phyloP scores from a whole-genome alignment of 2,329 filamentous ascomycete genomes.

The Aureobasidium subglaciale region DNA sequence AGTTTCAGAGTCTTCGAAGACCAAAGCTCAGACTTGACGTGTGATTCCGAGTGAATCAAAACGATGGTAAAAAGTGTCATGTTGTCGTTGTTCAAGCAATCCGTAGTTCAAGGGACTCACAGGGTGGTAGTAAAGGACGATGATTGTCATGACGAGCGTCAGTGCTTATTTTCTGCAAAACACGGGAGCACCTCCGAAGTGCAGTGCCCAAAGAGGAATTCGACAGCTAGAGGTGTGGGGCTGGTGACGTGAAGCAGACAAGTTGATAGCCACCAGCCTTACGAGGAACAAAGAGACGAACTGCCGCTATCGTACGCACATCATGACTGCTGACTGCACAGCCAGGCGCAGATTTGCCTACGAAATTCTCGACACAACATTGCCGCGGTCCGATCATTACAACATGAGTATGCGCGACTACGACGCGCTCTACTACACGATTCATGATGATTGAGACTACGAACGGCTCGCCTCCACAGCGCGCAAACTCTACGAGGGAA shows the following conservation, averaged over 20 bases:
- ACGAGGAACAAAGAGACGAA: neutral
- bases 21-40: neutral
- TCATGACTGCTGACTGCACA: neutral
- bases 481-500: slow-evolving; percentile 5
- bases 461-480: neutral
- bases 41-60: neutral
- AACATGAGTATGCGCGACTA: neutral
- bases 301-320: neutral
- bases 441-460: neutral
- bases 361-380: neutral
- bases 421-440: neutral
- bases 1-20: neutral
- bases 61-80: neutral
- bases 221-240: neutral
- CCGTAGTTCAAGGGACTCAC: neutral
- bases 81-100: neutral
- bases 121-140: too few relatives aligned
- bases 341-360: too few relatives aligned
- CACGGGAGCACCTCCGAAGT: neutral
- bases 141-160: neutral
- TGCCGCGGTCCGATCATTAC: neutral
- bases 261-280: neutral
- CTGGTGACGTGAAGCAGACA: neutral
- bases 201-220: neutral
- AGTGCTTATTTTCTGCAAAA: neutral